phyloP scores from a whole-genome alignment of 1,284 basidiomycete species.

The Caloboletus firmus region DNA sequence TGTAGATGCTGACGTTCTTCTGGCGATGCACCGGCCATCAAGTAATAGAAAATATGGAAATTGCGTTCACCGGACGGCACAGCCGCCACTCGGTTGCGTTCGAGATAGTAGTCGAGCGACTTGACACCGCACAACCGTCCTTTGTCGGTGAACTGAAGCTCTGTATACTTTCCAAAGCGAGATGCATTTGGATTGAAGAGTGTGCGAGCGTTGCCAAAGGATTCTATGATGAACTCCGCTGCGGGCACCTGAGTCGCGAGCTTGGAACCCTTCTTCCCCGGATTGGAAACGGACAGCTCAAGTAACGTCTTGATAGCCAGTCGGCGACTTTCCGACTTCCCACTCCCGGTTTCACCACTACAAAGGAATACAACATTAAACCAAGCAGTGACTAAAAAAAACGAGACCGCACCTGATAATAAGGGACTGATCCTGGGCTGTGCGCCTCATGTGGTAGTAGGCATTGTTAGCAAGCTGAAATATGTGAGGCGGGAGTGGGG shows the following conservation, averaged over 20 bases:
- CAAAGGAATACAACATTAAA: not conserved
- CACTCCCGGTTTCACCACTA: constrained; percentile 90
- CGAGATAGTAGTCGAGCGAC: constrained; percentile 96
- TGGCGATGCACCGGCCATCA: constrained; percentile 83
- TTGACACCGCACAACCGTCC: constrained; percentile 90
- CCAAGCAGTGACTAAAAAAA: not conserved
- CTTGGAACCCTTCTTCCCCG: constrained; percentile 94
- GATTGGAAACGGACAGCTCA: constrained; percentile 83
- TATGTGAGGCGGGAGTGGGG: not conserved
- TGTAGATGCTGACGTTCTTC: constrained; percentile 90
- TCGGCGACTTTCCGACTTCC: constrained; percentile 89
- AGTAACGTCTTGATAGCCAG: constrained; percentile 90
- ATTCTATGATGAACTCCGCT: constrained; percentile 92
- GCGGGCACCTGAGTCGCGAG: constrained; percentile 86
- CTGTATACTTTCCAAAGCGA: constrained; percentile 90
- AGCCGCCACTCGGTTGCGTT: constrained; percentile 80
- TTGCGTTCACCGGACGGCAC: constrained; percentile 87
- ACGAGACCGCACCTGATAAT: constrained; percentile 67
- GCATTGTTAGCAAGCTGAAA: not conserved
- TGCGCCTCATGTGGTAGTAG: constrained; percentile 71
- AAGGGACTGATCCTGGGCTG: constrained; percentile 89
- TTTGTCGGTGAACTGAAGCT: constrained; percentile 90
- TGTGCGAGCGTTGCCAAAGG: constrained; percentile 88
- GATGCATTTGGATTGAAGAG: constrained; percentile 90
- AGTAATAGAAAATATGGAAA: constrained; percentile 97